These are phyloP conservation scores for Fusarium foetens DNA, from an alignment of 2,329 filamentous ascomycete species.

Conservation along the genomic window DNA sequence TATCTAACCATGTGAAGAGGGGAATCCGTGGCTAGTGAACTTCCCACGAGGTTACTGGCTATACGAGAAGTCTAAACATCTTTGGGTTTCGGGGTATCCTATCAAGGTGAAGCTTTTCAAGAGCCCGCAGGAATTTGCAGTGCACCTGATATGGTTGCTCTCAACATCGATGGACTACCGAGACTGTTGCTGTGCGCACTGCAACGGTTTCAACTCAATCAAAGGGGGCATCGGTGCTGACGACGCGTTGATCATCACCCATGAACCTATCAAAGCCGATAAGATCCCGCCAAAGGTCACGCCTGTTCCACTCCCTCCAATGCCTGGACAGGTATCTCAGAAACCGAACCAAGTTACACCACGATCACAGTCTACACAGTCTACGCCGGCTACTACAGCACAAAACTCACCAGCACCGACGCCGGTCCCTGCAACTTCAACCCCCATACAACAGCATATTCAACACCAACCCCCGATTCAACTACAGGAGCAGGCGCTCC, in stretches of 20 bases:
- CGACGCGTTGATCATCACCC: conserved; percentile 41
- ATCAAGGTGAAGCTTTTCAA: conserved; percentile 61
- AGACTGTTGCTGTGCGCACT: conserved; percentile 64
- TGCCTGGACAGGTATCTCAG: conserved; percentile 49
- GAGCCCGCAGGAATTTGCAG: conserved; percentile 63
- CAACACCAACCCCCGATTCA: conserved; percentile 23
- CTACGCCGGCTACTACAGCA: conserved; percentile 28
- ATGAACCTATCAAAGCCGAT: conserved; percentile 39
- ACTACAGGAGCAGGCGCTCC: conserved; percentile 19
- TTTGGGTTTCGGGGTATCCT: conserved; percentile 62
- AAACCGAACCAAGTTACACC: conserved; percentile 44
- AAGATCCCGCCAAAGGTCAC: conserved; percentile 48
- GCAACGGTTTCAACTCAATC: conserved; percentile 49
- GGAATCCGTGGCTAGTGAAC: conserved; percentile 57
- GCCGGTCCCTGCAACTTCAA: conserved; percentile 19
- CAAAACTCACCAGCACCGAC: conserved; percentile 35
- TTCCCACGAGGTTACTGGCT: conserved; percentile 59
- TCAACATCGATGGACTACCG: conserved; percentile 58
- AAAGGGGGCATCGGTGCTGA: conserved; percentile 43
- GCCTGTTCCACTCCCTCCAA: conserved; percentile 51
- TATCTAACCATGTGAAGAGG: conserved; percentile 48
- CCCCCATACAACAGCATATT: conserved; percentile 15
- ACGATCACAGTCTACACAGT: conserved; percentile 46
- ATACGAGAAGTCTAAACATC: conserved; percentile 60
- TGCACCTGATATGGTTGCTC: conserved; percentile 63